A percentile compares a stretch with the other conserved stretches of the same genome.
Evolutionary conservation across 352 stramenopile species (phyloP).

Genomic region (Phytophthora europaea): DNA sequence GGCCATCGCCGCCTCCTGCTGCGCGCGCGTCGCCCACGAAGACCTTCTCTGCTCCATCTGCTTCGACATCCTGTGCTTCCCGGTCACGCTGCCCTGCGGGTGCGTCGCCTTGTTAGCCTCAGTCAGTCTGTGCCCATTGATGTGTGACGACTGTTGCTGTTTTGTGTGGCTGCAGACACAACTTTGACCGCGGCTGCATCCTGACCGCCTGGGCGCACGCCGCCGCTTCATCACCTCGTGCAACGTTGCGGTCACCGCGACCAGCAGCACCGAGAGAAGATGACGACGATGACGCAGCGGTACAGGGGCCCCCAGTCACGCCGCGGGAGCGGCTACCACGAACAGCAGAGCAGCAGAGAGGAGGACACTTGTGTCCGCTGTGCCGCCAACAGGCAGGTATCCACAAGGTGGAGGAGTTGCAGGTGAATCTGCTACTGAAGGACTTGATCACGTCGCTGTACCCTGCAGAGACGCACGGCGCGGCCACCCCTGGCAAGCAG

Average conservation of each 20-base stretch:
- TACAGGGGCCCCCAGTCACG: not conserved
- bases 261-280: slow-evolving; percentile 9
- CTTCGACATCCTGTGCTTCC: slow-evolving; percentile 82
- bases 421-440: slow-evolving; percentile 78
- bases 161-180: slow-evolving; percentile 59
- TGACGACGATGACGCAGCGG: slow-evolving; percentile 1
- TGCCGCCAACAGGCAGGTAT: slow-evolving; percentile 61
- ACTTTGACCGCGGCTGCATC: slow-evolving; percentile 86
- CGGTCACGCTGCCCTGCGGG: slow-evolving; percentile 80
- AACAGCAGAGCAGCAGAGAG: not conserved
- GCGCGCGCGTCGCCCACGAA: slow-evolving; percentile 40
- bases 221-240: not conserved
- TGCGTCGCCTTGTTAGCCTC: slow-evolving; percentile 9
- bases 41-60: slow-evolving; percentile 80
- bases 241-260: slow-evolving; percentile 14
- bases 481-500: slow-evolving; percentile 57
- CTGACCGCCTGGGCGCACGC: slow-evolving; percentile 70
- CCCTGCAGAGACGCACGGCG: slow-evolving; percentile 52
- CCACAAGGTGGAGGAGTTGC: slow-evolving; percentile 42
- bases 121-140: not conserved
- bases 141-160: not conserved
- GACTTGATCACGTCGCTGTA: slow-evolving; percentile 67
- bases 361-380: slow-evolving; percentile 65
- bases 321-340: not conserved
- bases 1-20: not conserved